Conservation (phyloP, 495 filamentous ascomycete genomes). For the Xanthoparmelia taractica region DNA sequence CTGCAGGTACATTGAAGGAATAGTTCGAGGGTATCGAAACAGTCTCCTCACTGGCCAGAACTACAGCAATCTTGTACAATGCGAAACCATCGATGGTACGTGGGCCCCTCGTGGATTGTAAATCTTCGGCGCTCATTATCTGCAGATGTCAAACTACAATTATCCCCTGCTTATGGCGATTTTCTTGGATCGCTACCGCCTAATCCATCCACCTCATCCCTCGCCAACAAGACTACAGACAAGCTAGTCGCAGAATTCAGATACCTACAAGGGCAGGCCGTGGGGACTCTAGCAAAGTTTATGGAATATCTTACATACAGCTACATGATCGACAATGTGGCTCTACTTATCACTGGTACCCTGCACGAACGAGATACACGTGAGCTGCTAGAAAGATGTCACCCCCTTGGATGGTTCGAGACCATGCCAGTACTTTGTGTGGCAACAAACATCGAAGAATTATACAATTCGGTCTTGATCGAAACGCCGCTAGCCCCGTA, state of each 20-base stretch:
- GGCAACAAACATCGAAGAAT: constrained; percentile 93
- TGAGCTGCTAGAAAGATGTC: constrained; percentile 90
- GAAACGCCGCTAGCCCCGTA: constrained; percentile 94
- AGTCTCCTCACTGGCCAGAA: constrained; percentile 80
- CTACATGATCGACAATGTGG: constrained; percentile 99
- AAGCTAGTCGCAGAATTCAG: constrained; percentile 97
- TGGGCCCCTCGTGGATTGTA: constrained; percentile 1
- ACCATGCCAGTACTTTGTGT: constrained; percentile 97
- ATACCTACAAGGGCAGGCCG: constrained; percentile 86
- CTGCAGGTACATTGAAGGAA: constrained; percentile 83
- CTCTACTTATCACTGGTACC: constrained; percentile 94
- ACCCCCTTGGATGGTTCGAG: constrained; percentile 98
- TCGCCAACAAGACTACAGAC: constrained; percentile 91
- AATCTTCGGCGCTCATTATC: not conserved
- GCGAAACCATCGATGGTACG: constrained; percentile 94
- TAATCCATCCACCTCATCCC: constrained; percentile 90
- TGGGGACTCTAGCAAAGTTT: constrained; percentile 83
- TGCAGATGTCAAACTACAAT: constrained; percentile 92
- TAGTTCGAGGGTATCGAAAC: constrained; percentile 95
- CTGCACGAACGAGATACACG: constrained; percentile 95
- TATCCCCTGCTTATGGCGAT: constrained; percentile 93
- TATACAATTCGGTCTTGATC: constrained; percentile 95
- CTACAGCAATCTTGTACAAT: constrained; percentile 95
- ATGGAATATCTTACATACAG: constrained; percentile 96
- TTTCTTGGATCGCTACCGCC: constrained; percentile 91